Base-by-base conservation (phyloP, 345 rosid species). In the Aegle marmelos region DNA sequence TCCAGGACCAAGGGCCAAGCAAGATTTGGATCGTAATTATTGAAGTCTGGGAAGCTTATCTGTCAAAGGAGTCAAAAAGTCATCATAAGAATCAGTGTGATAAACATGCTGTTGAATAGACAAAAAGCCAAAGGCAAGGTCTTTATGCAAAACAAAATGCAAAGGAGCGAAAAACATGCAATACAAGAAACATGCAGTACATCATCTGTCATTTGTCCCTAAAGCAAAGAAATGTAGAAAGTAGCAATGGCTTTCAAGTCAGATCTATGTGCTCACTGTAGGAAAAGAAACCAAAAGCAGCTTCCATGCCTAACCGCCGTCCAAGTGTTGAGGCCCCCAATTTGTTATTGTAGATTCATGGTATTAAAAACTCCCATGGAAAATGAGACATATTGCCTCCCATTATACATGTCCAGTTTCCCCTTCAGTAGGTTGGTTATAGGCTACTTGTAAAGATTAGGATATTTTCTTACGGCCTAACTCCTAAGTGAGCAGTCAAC, bases 1-100 rank as follows among this genome's bases (percentile, higher is more conserved):
- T 96, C 99, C 83, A 96, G 90, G 81, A 96, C 73, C 91, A 96
- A 83, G 7, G 99, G 99, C 99, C 99, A 96, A 21, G 99, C 98
- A 27, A 94, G 99, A 80, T 88, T 89, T 34, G 98, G 97, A 85
- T 96, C 87, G 41, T 96, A 96, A 78, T 92, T 86, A 61, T 75
- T 61, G 71, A 92, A 80, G 31, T 91, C 98, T 3, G 99, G 98
- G 89, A 96, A 94, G 82, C 91, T 90, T 81, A 94, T 96, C 98
- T 96, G 95, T 80, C 75, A 50, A 76, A 79, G 78, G 7, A 81
- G 79, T 59, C 14, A 72, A 80, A 66, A 71, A 36, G 24, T 74
- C 53, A 62, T 53, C 34, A 21, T 34, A n/a, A 57, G 45, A 2
- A 27, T 36, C 56, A 37, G 31, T 39, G 14, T 14, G 1, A 30